phyloP scores from a whole-genome alignment of 495 filamentous ascomycete genomes.

The Glarea lozoyensis region DNA sequence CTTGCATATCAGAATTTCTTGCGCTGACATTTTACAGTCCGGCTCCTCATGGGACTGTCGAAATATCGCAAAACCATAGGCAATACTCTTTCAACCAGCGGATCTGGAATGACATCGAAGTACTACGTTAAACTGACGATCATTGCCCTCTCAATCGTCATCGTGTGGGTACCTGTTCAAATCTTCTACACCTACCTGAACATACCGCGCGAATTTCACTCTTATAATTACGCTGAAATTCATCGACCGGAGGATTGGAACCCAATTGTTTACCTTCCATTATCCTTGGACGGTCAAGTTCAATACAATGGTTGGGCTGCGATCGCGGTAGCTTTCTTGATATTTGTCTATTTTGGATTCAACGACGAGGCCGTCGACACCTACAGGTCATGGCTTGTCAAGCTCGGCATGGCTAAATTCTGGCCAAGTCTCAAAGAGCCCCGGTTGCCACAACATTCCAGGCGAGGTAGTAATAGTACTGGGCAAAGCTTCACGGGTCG shows the following conservation, averaged over 20 bases:
- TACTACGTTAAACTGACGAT: slow-evolving; percentile 73
- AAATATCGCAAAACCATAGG: slow-evolving; percentile 59
- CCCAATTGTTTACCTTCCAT: slow-evolving; percentile 52
- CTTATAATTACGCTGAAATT: slow-evolving; percentile 45
- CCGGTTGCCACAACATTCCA: not conserved
- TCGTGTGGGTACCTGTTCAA: slow-evolving; percentile 56
- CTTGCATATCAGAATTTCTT: slow-evolving; percentile 8
- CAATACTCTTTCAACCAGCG: slow-evolving; percentile 41
- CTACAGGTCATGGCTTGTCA: slow-evolving; percentile 51
- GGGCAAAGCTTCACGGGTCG: not conserved
- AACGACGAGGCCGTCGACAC: slow-evolving; percentile 66
- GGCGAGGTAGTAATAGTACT: not conserved
- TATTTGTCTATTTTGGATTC: slow-evolving; percentile 76
- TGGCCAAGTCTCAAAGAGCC: slow-evolving; percentile 29
- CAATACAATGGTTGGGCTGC: slow-evolving; percentile 56
- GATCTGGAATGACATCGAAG: slow-evolving; percentile 50
- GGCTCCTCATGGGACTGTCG: slow-evolving; percentile 59
- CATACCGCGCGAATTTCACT: slow-evolving; percentile 30
- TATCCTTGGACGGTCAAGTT: slow-evolving; percentile 41
- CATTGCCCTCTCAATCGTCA: slow-evolving; percentile 57
- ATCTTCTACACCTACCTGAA: slow-evolving; percentile 52
- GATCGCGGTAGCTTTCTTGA: slow-evolving; percentile 46
- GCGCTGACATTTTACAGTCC: slow-evolving; percentile 31
- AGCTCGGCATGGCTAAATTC: slow-evolving; percentile 38
- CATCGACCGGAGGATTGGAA: slow-evolving; percentile 49